These are phyloP conservation scores for Tulasnella calospora DNA, from an alignment of 768 basidiomycete species.

Conservation along the genomic window DNA sequence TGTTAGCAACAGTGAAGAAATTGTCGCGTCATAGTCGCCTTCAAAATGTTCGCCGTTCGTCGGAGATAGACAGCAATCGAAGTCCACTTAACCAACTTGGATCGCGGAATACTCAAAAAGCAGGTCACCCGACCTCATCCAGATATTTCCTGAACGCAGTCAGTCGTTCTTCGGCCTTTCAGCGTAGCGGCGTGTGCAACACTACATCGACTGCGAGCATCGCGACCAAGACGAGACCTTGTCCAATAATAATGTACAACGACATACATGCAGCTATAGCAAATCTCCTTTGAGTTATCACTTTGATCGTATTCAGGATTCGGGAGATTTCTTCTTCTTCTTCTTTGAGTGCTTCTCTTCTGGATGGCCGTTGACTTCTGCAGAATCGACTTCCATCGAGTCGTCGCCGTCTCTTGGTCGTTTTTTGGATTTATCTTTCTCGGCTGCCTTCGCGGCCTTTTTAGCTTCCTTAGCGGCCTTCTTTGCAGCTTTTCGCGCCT, in stretches of 20 bases:
- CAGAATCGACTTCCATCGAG: constrained; percentile 31
- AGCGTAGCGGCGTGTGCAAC: too few relatives aligned
- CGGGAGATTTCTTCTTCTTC: constrained; percentile 33
- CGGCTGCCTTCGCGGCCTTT: constrained; percentile 1
- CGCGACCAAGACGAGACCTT: neutral
- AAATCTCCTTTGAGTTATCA: neutral
- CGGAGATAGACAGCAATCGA: too few relatives aligned
- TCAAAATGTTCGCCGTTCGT: too few relatives aligned
- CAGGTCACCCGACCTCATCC: too few relatives aligned
- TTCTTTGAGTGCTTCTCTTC: constrained; percentile 22
- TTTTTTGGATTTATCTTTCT: neutral
- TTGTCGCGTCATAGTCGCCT: too few relatives aligned
- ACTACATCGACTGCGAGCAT: neutral
- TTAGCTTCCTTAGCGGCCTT: constrained; percentile 46
- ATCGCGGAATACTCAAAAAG: too few relatives aligned
- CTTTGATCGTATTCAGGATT: neutral
- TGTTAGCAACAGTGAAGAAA: too few relatives aligned
- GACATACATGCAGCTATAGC: neutral
- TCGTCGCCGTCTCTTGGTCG: constrained; percentile 36
- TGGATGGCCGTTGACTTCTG: constrained; percentile 10
- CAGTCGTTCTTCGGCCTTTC: too few relatives aligned
- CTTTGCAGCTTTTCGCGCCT: constrained; percentile 66
- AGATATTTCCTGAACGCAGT: too few relatives aligned
- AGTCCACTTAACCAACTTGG: too few relatives aligned
- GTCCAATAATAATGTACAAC: constrained; percentile 1